phyloP scores from a whole-genome alignment of 2,329 filamentous ascomycete species.

The Aspergillus fijiensis region DNA sequence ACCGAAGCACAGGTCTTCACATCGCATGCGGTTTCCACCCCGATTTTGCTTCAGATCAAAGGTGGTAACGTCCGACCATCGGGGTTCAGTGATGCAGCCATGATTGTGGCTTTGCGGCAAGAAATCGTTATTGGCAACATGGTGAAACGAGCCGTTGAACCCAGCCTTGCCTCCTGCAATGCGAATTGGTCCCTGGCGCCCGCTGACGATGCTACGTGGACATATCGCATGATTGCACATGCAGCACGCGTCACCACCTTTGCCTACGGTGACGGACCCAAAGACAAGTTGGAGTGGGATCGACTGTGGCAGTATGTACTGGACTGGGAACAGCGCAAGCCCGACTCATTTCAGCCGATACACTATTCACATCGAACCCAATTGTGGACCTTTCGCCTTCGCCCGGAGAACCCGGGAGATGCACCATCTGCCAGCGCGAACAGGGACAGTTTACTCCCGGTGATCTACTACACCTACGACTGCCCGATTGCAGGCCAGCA shows the following conservation, averaged over 20 bases:
- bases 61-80: neutral
- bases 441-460: neutral
- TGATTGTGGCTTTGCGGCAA: constrained; percentile 4
- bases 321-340: constrained; percentile 1
- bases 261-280: neutral
- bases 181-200: neutral
- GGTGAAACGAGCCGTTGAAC: constrained; percentile 1
- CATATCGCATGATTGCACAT: constrained; percentile 2
- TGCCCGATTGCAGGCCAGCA: constrained; percentile 4
- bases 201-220: constrained; percentile 5
- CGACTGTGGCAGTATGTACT: constrained; percentile 3
- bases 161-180: neutral
- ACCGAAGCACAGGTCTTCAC: neutral
- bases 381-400: too few relatives aligned
- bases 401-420: neutral
- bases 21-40: neutral
- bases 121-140: constrained; percentile 6
- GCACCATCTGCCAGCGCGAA: neutral
- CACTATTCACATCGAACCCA: neutral
- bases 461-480: constrained; percentile 4
- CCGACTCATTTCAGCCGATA: constrained; percentile 1
- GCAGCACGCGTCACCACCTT: constrained; percentile 7
- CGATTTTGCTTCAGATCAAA: neutral
- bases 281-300: neutral
- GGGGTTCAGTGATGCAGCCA: constrained; percentile 6